phyloP scores from a whole-genome alignment of 2,329 filamentous ascomycete genomes.

The Myriosclerotinia scirpicola region DNA sequence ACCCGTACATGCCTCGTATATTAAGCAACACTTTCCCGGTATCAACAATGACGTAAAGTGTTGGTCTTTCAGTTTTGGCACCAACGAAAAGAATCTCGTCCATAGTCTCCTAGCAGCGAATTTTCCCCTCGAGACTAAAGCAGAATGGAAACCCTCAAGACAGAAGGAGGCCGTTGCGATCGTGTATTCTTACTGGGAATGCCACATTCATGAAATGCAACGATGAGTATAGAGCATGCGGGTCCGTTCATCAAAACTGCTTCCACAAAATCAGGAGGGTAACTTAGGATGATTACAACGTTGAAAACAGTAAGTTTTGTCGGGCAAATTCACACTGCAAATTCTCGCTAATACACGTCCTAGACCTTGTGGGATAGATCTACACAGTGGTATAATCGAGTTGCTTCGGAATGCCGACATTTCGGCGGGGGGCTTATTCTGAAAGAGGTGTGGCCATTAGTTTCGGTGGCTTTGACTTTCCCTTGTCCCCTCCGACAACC shows the following conservation, averaged over 20 bases:
- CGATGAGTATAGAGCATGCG: background rate
- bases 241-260: background rate
- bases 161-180: background rate
- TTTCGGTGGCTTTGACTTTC: background rate
- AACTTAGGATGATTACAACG: background rate
- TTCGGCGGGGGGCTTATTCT: background rate
- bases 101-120: background rate
- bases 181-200: background rate
- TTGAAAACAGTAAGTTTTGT: background rate
- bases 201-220: no score
- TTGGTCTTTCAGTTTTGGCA: background rate
- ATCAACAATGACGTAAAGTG: background rate
- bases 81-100: background rate
- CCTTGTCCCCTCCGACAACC: background rate
- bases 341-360: background rate
- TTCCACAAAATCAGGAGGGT: background rate
- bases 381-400: background rate
- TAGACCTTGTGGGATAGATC: background rate
- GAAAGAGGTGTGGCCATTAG: background rate
- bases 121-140: background rate
- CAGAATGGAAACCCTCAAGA: background rate
- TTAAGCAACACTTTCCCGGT: background rate
- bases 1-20: background rate
- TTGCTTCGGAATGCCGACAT: background rate
- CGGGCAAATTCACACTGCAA: no score